Conservation (phyloP, 1,284 basidiomycete genomes). For the Rhodotorula sp. region DNA sequence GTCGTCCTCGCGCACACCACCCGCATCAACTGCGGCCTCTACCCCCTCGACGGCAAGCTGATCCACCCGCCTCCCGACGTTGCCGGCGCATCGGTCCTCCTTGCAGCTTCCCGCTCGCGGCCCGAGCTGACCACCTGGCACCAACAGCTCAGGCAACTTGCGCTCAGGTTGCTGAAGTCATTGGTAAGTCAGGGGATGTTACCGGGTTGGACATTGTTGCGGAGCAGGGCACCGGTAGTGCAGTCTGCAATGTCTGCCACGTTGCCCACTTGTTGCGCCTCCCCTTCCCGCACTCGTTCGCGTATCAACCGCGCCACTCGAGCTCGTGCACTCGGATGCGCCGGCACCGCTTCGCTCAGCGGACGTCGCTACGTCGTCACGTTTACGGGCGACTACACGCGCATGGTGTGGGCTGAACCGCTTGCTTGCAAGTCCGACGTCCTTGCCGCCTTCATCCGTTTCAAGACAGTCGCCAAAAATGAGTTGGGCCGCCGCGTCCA, state of each 20-base stretch:
- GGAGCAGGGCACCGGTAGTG: no score
- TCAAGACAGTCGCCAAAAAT: conserved; percentile 47
- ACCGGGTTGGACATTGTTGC: no score
- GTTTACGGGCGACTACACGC: conserved; percentile 51
- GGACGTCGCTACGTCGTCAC: conserved; percentile 51
- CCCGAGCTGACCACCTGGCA: conserved; percentile 10
- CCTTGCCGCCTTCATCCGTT: conserved; percentile 48
- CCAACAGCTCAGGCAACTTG: neutral
- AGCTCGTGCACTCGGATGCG: conserved; percentile 52
- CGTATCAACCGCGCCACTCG: no score
- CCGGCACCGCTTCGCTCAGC: conserved; percentile 42
- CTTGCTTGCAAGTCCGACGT: conserved; percentile 52
- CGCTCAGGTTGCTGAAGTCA: neutral
- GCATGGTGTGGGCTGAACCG: conserved; percentile 43
- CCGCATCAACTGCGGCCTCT: neutral
- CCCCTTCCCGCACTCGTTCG: neutral
- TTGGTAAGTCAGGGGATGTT: no score
- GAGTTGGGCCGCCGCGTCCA: conserved; percentile 47
- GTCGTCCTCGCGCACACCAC: neutral
- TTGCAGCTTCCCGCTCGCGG: neutral
- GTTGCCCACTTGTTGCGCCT: no score
- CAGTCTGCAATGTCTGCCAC: no score
- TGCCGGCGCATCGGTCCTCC: neutral
- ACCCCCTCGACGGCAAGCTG: neutral
- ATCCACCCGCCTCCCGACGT: no score